Base-by-base conservation (phyloP, 2,329 filamentous ascomycete species). In the Biscogniauxia marginata region DNA sequence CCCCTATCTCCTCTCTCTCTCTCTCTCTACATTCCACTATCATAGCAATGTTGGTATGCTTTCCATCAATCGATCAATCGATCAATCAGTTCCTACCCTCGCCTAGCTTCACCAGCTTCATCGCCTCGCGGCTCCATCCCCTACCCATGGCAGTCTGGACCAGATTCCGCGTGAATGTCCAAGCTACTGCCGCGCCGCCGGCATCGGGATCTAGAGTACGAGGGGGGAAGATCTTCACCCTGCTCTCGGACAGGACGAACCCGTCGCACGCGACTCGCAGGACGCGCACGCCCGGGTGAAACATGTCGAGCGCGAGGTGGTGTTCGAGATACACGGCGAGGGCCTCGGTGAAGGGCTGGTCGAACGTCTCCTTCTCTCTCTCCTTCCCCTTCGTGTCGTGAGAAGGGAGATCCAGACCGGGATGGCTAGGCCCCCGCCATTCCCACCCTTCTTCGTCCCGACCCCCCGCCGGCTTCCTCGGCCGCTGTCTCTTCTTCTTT, bases 241-340 rank as follows among this genome's bases (percentile, higher is more conserved):
- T 73, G 9, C 62, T 77, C 58, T 83, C 81, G 0, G 79, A 79
- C 9, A 85, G 69, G 39, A 80, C 78, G 54, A 85, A 86, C 0
- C 81, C 82, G 0, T 77, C 79, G 57, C 82, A 85, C 0, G 80
- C 81, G 23, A 85, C 74, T 59, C 82, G 81, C 11, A 72, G 72
- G 21, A 85, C 69, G 1, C 75, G 71, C 3, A 84, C 81, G n/a
- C 76, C 74, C 0, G 82, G 79, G 60, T 85, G 81, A 54, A 82
- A 81, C 60, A 85, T 62, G 62, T 85, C 75, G 13, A 86, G 67
- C 0, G 78, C 81, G 4, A 84, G 71, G 57, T 85, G 81, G n/a
- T 76, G 71, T 53, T 77, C 69, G 6, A 84, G 57, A 54, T 85
- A 85, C 4, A 65, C 65, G 0, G 74, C 77, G 18, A 85, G 63